Evolutionary conservation across 2,329 filamentous ascomycete species (phyloP).

Genomic region (Fusarium sp.): DNA sequence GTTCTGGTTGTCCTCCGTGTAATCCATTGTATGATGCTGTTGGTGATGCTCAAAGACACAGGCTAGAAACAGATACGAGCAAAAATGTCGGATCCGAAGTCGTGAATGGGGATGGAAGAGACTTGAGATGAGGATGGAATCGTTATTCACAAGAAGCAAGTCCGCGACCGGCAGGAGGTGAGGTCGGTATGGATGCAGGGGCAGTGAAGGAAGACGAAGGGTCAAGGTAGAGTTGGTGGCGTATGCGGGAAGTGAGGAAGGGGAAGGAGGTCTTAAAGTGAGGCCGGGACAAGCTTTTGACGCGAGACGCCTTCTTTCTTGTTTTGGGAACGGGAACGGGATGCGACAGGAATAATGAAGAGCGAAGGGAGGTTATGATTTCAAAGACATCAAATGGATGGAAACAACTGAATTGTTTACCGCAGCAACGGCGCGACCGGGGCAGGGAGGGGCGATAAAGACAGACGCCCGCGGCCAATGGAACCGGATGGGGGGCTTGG

Average conservation of each 20-base stretch:
- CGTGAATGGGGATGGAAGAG: neutral
- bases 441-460: conserved; percentile 8
- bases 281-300: neutral
- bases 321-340: conserved; percentile 21
- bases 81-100: conserved; percentile 7
- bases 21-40: conserved; percentile 52
- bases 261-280: conserved; percentile 6
- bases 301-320: conserved; percentile 18
- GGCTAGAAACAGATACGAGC: conserved; percentile 11
- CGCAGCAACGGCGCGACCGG: conserved; percentile 47
- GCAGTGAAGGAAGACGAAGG: conserved; percentile 13
- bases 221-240: conserved; percentile 7
- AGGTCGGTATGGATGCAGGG: conserved; percentile 28
- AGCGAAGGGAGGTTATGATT: conserved; percentile 21
- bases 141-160: conserved; percentile 29
- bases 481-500: conserved; percentile 9
- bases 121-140: conserved; percentile 16
- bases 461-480: conserved; percentile 33
- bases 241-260: conserved; percentile 12
- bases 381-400: conserved; percentile 19
- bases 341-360: conserved; percentile 18
- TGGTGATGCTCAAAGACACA: conserved; percentile 13
- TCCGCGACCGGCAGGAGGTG: conserved; percentile 40
- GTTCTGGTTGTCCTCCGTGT: conserved; percentile 72
- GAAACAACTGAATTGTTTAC: conserved; percentile 45